phyloP scores from a whole-genome alignment of 176 grass and related monocot species.

The Oryza glaberrima region DNA sequence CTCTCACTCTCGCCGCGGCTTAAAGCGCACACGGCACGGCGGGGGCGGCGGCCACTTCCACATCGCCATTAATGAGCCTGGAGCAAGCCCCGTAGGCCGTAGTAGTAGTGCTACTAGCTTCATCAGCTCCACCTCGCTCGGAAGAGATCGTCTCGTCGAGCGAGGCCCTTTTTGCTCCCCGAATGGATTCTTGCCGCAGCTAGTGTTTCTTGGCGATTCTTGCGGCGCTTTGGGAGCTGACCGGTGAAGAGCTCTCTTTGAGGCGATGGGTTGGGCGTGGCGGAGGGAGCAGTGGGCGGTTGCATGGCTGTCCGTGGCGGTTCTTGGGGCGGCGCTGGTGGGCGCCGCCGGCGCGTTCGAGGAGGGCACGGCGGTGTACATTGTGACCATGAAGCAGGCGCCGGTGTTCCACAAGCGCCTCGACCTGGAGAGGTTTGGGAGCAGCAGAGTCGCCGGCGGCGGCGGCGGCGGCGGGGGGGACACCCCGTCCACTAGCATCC shows the following conservation, averaged over 20 bases:
- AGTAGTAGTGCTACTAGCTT: too few relatives aligned
- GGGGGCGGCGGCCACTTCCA: background rate
- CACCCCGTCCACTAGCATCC: conserved; percentile 57
- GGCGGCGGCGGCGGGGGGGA: conserved; percentile 42
- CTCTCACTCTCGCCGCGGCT: background rate
- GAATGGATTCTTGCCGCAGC: conserved; percentile 31
- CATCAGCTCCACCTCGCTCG: conserved; percentile 17
- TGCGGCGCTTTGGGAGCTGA: background rate
- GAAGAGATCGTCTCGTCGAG: background rate
- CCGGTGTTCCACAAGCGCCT: conserved; percentile 60
- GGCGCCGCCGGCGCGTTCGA: conserved; percentile 40
- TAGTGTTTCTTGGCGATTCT: conserved; percentile 31
- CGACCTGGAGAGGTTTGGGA: conserved; percentile 55
- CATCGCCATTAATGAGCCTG: conserved; percentile 43
- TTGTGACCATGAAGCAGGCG: conserved; percentile 87
- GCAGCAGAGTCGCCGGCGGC: conserved; percentile 38
- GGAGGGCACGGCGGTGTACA: conserved; percentile 79
- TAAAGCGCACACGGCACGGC: conserved; percentile 19
- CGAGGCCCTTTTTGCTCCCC: background rate
- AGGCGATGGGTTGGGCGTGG: conserved; percentile 35
- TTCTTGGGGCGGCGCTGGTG: conserved; percentile 37
- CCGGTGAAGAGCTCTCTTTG: background rate
- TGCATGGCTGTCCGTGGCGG: conserved; percentile 14
- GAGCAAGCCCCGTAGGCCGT: background rate
- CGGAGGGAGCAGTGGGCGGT: conserved; percentile 15